Evolutionary conservation across 345 rosid species (phyloP), one percentile per base, ranked within the genome.

Genomic region (Hevea brasiliensis): DNA sequence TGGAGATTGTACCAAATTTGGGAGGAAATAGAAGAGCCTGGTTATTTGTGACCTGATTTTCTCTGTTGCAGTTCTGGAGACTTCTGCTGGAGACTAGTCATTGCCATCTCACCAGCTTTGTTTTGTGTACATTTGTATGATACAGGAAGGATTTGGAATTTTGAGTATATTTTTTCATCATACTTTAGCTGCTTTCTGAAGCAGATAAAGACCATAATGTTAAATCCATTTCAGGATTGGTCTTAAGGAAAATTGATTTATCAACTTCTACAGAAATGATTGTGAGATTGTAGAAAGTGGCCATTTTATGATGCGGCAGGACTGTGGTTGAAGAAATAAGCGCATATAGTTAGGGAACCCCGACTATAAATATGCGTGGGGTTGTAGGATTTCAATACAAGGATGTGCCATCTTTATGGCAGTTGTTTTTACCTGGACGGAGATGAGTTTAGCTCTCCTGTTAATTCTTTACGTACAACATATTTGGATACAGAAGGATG

Each of bases 321-420:
- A 72, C 60, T 58, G 74, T 66, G 72, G 59, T 66, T 73, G 78
- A 69, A 75, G 81, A 71, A 76, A 76, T 72, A 79, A 74, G 57
- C 51, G 57, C 72, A 45, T 65, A 62, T 80, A 74, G 61, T 72
- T 68, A 62, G 77, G 60, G 76, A 74, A 40, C 44, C 72, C 67
- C 65, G 14, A 14, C 57, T 66, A 57, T 65, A 65, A 51, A 65
- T 51, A 20, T 53, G 56, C 53, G 56, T 27, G 47, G 68, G 79
- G 57, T 76, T 68, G 64, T 79, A 72, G 79, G 57, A 62, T 50
- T 72, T 70, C 57, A 62, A 71, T 57, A 45, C 53, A 47, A 53
- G 74, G 61, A 68, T 47, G 56, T 65, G 77, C 77, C 65, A 35
- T 63, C 54, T 72, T 61, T 27, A 53, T 35, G 59, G 75, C 67